phyloP scores from a whole-genome alignment of 1,284 basidiomycete species.

The Cerrena zonata region DNA sequence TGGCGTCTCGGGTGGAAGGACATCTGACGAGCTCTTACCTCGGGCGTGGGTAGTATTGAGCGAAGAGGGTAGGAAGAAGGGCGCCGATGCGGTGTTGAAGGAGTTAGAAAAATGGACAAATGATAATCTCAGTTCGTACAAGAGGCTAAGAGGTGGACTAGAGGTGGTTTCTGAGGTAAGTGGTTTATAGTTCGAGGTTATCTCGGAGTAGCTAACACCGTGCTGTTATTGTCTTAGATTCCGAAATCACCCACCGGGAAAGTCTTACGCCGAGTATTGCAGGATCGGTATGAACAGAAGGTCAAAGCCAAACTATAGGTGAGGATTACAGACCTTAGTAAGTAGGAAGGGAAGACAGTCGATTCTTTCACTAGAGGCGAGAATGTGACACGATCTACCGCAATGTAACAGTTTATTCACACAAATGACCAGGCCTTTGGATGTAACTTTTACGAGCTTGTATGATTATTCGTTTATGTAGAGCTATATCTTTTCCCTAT shows the following conservation, averaged over 20 bases:
- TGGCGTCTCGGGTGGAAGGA: slow-evolving; percentile 63
- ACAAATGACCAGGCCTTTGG: no score
- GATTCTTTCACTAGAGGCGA: no score
- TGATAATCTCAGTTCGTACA: slow-evolving; percentile 60
- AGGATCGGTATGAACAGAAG: slow-evolving; percentile 45
- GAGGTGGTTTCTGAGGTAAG: slow-evolving; percentile 56
- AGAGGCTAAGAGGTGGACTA: slow-evolving; percentile 66
- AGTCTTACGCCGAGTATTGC: slow-evolving; percentile 51
- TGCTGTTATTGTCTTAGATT: slow-evolving; percentile 35
- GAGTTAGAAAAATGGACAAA: slow-evolving; percentile 55
- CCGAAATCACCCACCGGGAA: slow-evolving; percentile 71
- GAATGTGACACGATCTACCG: no score
- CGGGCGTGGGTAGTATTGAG: slow-evolving; percentile 71
- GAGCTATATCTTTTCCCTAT: no score
- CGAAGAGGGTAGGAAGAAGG: slow-evolving; percentile 41
- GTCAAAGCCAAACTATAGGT: background rate
- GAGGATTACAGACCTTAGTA: no score
- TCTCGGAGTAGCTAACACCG: background rate
- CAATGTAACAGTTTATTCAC: no score
- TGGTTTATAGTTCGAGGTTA: slow-evolving; percentile 2
- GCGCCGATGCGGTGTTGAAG: slow-evolving; percentile 36
- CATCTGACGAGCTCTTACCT: slow-evolving; percentile 62
- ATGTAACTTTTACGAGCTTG: no score
- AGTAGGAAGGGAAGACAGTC: no score
- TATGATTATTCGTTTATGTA: no score